Conservation (phyloP, 352 stramenopile species). For the Pythium scleroteichum region DNA sequence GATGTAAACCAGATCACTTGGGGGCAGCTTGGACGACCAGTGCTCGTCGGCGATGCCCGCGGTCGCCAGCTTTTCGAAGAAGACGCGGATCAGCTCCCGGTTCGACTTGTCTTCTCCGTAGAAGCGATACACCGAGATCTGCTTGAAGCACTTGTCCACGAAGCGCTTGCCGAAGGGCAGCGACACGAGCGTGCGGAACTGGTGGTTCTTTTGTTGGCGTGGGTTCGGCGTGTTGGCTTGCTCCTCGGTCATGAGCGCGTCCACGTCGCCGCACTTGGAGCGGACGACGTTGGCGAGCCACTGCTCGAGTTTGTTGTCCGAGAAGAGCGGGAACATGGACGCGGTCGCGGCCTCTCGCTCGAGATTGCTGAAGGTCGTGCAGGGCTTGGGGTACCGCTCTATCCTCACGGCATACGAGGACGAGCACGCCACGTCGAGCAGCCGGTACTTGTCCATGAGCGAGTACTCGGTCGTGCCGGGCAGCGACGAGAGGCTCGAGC, state of each 20-base stretch:
- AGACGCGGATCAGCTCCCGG: slow-evolving; percentile 66
- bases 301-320: slow-evolving; percentile 72
- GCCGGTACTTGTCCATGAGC: slow-evolving; percentile 66
- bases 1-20: slow-evolving; percentile 50
- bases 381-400: slow-evolving; percentile 78
- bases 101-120: slow-evolving; percentile 77
- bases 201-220: slow-evolving; percentile 67
- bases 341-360: slow-evolving; percentile 38
- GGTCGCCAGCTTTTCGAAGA: slow-evolving; percentile 82
- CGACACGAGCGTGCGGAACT: slow-evolving; percentile 70
- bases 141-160: slow-evolving; percentile 69
- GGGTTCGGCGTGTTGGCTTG: slow-evolving; percentile 47
- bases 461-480: slow-evolving; percentile 56
- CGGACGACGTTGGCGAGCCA: slow-evolving; percentile 68
- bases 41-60: slow-evolving; percentile 64
- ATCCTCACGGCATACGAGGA: slow-evolving; percentile 78
- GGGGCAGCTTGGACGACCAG: slow-evolving; percentile 45
- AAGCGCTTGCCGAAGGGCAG: slow-evolving; percentile 66
- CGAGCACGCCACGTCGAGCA: slow-evolving; percentile 71
- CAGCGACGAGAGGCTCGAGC: slow-evolving; percentile 59
- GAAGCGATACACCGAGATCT: slow-evolving; percentile 67
- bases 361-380: slow-evolving; percentile 63
- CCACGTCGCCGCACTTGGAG: slow-evolving; percentile 51
- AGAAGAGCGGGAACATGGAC: slow-evolving; percentile 53
- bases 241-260: slow-evolving; percentile 51